phyloP scores from a whole-genome alignment of 768 basidiomycete genomes.

The Amylocystis lapponica region DNA sequence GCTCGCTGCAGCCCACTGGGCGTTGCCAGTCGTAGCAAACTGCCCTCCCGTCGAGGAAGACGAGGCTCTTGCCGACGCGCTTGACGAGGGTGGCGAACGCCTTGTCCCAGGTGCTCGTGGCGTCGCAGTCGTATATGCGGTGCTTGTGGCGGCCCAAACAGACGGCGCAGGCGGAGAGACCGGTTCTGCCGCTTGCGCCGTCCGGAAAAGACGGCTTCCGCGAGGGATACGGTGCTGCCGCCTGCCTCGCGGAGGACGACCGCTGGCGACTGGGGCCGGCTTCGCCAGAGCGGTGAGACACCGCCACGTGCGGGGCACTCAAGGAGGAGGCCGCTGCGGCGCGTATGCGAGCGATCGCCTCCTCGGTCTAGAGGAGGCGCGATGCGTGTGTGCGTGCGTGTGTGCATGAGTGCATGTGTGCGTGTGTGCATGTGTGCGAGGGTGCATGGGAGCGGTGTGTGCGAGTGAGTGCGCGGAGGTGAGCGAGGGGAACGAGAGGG shows the following conservation, averaged over 20 bases:
- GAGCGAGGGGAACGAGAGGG: no score
- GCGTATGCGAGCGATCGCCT: background rate
- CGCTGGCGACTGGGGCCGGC: background rate
- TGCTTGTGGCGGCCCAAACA: constrained; percentile 2
- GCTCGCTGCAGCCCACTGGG: background rate
- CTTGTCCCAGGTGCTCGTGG: background rate
- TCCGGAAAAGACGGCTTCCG: background rate
- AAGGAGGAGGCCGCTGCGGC: background rate
- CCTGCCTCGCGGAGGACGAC: background rate
- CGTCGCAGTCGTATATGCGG: background rate
- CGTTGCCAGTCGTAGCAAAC: background rate
- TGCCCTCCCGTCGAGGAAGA: background rate
- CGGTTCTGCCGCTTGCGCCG: background rate
- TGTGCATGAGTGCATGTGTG: background rate
- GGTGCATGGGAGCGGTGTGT: background rate
- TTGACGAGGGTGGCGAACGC: background rate
- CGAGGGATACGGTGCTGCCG: background rate
- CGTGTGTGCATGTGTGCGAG: background rate
- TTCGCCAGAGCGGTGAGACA: background rate
- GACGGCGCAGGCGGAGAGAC: background rate
- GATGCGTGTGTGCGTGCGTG: background rate
- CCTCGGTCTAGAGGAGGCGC: background rate
- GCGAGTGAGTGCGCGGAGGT: no score
- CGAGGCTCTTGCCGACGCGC: background rate
- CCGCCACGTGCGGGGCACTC: background rate